A percentile compares a stretch with the other conserved stretches of the same genome.
These are phyloP conservation scores for Phialophora macrospora DNA, from an alignment of 2,329 filamentous ascomycete genomes.

Conservation along the genomic window DNA sequence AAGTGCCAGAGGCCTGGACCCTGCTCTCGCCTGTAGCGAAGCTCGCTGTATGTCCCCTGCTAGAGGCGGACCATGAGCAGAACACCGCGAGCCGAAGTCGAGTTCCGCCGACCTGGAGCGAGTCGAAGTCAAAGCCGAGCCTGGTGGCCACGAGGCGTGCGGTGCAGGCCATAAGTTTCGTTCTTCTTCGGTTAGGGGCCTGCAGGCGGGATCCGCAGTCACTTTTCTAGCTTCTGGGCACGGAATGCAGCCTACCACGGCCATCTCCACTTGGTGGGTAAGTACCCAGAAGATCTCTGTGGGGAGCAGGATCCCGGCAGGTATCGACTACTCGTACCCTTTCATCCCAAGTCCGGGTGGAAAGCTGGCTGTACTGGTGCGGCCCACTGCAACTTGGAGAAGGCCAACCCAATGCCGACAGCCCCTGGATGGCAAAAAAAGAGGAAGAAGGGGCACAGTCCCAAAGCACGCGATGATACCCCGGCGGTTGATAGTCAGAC, in stretches of 20 bases:
- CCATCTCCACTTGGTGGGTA: neutral
- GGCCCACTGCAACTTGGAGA: slow-evolving; percentile 5
- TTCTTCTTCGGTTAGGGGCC: slow-evolving; percentile 14
- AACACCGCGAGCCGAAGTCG: slow-evolving; percentile 6
- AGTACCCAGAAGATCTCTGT: slow-evolving; percentile 10
- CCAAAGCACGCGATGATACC: slow-evolving; percentile 22
- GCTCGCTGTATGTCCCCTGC: slow-evolving; percentile 6
- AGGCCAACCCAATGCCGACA: neutral
- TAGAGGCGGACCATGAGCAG: slow-evolving; percentile 5
- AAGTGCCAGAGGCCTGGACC: slow-evolving; percentile 14
- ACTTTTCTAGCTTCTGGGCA: slow-evolving; percentile 17
- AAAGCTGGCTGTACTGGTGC: neutral
- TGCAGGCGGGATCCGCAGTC: slow-evolving; percentile 14
- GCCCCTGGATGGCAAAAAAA: slow-evolving; percentile 14
- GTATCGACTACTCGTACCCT: neutral
- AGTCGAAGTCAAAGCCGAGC: slow-evolving; percentile 1
- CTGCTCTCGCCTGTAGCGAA: neutral
- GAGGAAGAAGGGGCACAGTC: slow-evolving; percentile 1
- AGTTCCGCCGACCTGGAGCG: slow-evolving; percentile 5
- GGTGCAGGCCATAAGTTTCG: neutral
- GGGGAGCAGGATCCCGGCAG: slow-evolving; percentile 1
- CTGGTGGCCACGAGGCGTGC: slow-evolving; percentile 13
- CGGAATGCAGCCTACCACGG: neutral
- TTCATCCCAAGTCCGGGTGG: neutral
- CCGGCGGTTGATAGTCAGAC: neutral